These are phyloP conservation scores for Pseudogymnoascus sp. DNA, from an alignment of 2,329 filamentous ascomycete genomes.

Conservation along the genomic window DNA sequence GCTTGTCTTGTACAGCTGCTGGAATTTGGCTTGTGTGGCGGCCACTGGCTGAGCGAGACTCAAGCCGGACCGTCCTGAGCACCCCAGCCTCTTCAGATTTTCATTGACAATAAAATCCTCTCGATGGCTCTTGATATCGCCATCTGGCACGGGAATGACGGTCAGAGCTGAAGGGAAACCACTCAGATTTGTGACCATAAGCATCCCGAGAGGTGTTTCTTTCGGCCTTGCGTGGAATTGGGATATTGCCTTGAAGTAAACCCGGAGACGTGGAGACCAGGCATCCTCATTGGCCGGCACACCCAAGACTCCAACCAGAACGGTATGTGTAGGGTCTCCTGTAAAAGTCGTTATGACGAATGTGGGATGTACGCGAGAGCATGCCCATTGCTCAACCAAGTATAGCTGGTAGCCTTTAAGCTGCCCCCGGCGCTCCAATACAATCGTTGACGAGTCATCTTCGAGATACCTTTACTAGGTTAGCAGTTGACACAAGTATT, in stretches of 20 bases:
- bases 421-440: conserved; percentile 64
- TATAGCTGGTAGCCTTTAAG: conserved; percentile 88
- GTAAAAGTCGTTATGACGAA: conserved; percentile 91
- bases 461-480: conserved; percentile 61
- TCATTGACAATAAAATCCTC: conserved; percentile 91
- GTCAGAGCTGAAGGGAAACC: conserved; percentile 87
- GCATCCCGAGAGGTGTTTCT: conserved; percentile 71
- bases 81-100: conserved; percentile 84
- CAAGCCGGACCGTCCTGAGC: conserved; percentile 81
- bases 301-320: conserved; percentile 73
- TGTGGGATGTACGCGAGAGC: conserved; percentile 82
- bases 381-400: conserved; percentile 95
- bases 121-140: conserved; percentile 73
- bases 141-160: conserved; percentile 83
- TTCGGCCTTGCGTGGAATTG: conserved; percentile 80
- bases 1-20: conserved; percentile 81
- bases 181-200: conserved; percentile 93
- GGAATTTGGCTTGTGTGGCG: conserved; percentile 84
- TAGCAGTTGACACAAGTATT: conserved; percentile 9
- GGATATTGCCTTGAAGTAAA: conserved; percentile 81
- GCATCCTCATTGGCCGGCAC: conserved; percentile 72
- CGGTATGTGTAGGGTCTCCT: conserved; percentile 70
- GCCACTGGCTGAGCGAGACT: conserved; percentile 70
- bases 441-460: conserved; percentile 69
- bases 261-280: conserved; percentile 72